Percentiles rank a stretch among this genome's conserved stretches.
phyloP scores from a whole-genome alignment of 371 early-diverging fungal genomes.

The Rhizomucor pusillus region DNA sequence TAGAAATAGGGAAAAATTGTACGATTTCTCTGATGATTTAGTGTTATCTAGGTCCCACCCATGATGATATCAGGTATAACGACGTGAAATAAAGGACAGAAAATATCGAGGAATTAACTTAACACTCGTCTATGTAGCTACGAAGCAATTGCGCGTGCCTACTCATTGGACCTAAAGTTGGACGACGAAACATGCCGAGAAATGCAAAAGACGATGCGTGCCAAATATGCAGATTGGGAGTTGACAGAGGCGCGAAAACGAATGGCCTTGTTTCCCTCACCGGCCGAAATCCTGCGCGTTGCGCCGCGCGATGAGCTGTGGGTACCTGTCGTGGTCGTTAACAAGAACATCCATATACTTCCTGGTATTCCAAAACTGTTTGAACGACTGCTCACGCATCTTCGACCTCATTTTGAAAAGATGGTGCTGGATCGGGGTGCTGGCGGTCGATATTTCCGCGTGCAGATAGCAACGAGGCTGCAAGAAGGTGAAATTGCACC shows the following conservation, averaged over 20 bases:
- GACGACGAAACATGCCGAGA: constrained; percentile 56
- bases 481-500: constrained; percentile 60
- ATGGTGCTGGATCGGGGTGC: constrained; percentile 14
- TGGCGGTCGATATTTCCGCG: constrained; percentile 39
- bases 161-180: constrained; percentile 39
- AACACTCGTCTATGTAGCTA: constrained; percentile 45
- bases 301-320: constrained; percentile 41
- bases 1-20: no score
- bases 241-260: constrained; percentile 54
- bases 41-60: constrained; percentile 50
- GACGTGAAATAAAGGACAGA: not conserved
- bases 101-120: not conserved
- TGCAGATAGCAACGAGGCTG: constrained; percentile 52
- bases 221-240: constrained; percentile 23
- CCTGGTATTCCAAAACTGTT: constrained; percentile 74
- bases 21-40: no score
- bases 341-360: constrained; percentile 64
- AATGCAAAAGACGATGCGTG: constrained; percentile 42
- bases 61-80: constrained; percentile 57
- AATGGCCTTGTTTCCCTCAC: constrained; percentile 67
- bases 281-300: constrained; percentile 44
- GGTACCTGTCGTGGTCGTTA: constrained; percentile 55
- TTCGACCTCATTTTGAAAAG: constrained; percentile 27
- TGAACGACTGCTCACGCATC: constrained; percentile 39
- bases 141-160: constrained; percentile 64